Conservation (phyloP, 192 early-diverging fungal genomes). For the Umbelopsis isabellina region DNA sequence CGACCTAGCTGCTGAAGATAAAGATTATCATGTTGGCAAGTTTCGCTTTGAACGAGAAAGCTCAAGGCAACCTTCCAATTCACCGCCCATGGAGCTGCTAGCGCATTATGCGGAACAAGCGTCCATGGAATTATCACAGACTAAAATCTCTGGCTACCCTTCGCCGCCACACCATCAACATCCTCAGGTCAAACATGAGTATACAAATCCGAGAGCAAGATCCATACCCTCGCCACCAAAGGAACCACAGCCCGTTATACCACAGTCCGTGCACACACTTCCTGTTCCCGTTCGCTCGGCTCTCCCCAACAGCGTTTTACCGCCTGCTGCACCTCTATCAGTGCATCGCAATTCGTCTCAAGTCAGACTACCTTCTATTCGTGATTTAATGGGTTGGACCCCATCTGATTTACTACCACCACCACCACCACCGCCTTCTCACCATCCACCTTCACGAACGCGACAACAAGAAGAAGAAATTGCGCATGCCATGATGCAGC, state of each 20-base stretch:
- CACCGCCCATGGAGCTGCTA: slow-evolving; percentile 4
- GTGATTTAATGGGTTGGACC: slow-evolving; percentile 2
- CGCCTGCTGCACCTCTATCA: slow-evolving; percentile 3
- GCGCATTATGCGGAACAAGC: slow-evolving; percentile 1
- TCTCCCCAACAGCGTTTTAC: neutral
- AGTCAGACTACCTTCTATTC: slow-evolving; percentile 16
- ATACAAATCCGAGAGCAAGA: neutral
- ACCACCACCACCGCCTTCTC: neutral
- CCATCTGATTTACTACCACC: neutral
- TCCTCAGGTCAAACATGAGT: slow-evolving; percentile 1
- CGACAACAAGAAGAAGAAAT: slow-evolving; percentile 23
- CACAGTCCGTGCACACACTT: neutral
- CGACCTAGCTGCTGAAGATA: neutral
- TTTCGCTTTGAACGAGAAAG: slow-evolving; percentile 12
- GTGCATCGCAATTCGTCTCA: slow-evolving; percentile 4
- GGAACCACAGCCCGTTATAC: neutral
- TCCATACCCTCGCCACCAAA: neutral
- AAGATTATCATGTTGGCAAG: slow-evolving; percentile 15
- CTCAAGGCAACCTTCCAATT: slow-evolving; percentile 16
- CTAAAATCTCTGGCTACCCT: slow-evolving; percentile 7
- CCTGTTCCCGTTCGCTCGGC: slow-evolving; percentile 11
- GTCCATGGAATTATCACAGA: neutral
- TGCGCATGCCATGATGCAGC: slow-evolving; percentile 30
- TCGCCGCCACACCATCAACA: slow-evolving; percentile 1
- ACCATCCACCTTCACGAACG: neutral